Percentiles rank a stretch among this genome's conserved stretches.
phyloP scores from a whole-genome alignment of 2,329 filamentous ascomycete species.

The Ophiostoma ulmi region DNA sequence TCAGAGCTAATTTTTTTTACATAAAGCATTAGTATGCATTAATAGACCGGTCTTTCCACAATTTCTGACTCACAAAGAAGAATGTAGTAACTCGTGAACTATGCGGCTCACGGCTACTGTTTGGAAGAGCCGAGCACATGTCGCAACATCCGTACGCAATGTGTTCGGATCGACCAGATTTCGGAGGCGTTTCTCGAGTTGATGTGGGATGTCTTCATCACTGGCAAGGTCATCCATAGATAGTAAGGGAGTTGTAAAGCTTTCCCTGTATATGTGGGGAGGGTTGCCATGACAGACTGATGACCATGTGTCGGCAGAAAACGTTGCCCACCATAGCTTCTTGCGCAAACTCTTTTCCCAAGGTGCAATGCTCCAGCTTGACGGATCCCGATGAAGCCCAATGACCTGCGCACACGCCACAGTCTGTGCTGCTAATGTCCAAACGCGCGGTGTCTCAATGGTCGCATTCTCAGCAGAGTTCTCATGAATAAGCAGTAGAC shows the following conservation, averaged over 20 bases:
- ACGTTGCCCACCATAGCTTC: conserved; percentile 45
- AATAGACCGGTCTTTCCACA: neutral
- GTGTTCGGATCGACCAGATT: neutral
- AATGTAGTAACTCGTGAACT: neutral
- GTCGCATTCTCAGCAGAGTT: conserved; percentile 43
- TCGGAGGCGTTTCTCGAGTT: neutral
- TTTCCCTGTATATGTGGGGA: conserved; percentile 38
- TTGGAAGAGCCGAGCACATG: neutral
- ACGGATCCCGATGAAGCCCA: neutral
- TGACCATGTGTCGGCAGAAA: conserved; percentile 42
- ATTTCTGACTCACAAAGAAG: neutral
- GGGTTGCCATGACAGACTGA: conserved; percentile 45
- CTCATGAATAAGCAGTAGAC: conserved; percentile 43
- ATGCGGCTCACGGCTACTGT: neutral
- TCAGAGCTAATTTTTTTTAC: neutral
- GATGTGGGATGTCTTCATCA: neutral
- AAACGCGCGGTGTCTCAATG: conserved; percentile 44
- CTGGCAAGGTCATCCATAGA: neutral
- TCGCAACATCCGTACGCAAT: neutral
- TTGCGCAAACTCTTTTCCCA: conserved; percentile 42
- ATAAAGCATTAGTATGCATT: neutral
- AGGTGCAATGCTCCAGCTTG: conserved; percentile 38
- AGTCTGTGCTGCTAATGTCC: conserved; percentile 25
- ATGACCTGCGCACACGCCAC: conserved; percentile 1
- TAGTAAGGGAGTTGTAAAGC: neutral